A percentile compares a stretch with the other conserved stretches of the same genome.
Evolutionary conservation across 345 rosid species (phyloP).

Genomic region (Microcos paniculata): DNA sequence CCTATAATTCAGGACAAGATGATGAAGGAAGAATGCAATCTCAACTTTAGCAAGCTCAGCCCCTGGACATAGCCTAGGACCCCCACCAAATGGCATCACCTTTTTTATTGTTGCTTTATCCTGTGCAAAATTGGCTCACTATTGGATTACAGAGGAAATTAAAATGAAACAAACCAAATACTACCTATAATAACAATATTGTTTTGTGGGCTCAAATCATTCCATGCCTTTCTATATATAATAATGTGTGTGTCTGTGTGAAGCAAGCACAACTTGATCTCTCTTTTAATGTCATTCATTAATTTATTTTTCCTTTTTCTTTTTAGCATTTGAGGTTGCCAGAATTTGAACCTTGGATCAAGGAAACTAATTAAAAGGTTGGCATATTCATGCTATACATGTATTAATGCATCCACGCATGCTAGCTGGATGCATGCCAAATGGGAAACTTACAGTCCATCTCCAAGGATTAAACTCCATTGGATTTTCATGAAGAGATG

Average conservation of each 20-base stretch:
- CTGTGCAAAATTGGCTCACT: slow-evolving; percentile 24
- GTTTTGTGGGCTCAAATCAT: neutral
- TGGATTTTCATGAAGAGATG: slow-evolving; percentile 68
- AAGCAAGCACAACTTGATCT: neutral
- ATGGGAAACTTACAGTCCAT: slow-evolving; percentile 58
- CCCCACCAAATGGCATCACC: slow-evolving; percentile 88
- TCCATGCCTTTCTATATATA: neutral
- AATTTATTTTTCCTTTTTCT: neutral
- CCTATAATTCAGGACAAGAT: slow-evolving; percentile 79
- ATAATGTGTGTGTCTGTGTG: neutral
- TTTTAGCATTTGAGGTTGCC: no score
- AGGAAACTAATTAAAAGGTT: no score
- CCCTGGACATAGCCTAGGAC: slow-evolving; percentile 80
- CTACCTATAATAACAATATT: neutral
- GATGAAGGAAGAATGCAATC: slow-evolving; percentile 79
- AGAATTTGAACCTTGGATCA: no score
- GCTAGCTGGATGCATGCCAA: no score
- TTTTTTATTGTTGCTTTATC: slow-evolving; percentile 54
- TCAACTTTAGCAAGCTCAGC: slow-evolving; percentile 77
- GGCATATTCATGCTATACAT: no score
- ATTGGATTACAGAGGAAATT: neutral
- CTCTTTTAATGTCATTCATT: neutral
- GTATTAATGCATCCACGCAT: no score
- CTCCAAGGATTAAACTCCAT: slow-evolving; percentile 74
- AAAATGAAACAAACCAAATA: neutral